A percentile compares a stretch with the other conserved stretches of the same genome.
These are phyloP conservation scores for Lentithecium fluviatile DNA, from an alignment of 495 filamentous ascomycete species.

Conservation along the genomic window DNA sequence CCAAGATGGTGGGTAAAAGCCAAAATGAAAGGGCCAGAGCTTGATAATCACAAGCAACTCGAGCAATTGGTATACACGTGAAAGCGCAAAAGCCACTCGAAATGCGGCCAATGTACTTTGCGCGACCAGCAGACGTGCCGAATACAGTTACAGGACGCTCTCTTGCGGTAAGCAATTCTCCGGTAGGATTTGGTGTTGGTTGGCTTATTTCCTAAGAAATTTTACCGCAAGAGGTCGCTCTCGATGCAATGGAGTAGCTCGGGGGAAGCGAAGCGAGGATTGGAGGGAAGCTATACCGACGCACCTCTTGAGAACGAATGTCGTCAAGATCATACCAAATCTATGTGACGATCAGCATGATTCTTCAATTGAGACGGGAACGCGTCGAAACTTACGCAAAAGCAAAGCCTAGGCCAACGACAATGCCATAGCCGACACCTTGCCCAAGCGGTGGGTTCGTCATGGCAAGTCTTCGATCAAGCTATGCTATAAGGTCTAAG, in stretches of 20 bases:
- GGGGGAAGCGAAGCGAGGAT: too few relatives aligned
- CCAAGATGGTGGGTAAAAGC: not conserved
- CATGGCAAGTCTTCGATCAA: slow-evolving; percentile 5
- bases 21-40: not conserved
- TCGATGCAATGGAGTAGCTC: too few relatives aligned
- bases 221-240: too few relatives aligned
- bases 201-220: too few relatives aligned
- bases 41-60: too few relatives aligned
- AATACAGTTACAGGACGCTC: too few relatives aligned
- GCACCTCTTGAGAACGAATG: slow-evolving; percentile 43
- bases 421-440: slow-evolving; percentile 41
- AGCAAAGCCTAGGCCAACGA: slow-evolving; percentile 42
- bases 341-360: slow-evolving; percentile 19
- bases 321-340: slow-evolving; percentile 43
- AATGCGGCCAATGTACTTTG: not conserved
- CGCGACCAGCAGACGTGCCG: too few relatives aligned
- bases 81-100: not conserved
- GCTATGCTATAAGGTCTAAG: not conserved
- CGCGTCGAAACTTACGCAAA: slow-evolving; percentile 37
- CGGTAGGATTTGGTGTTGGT: too few relatives aligned
- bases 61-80: too few relatives aligned
- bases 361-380: not conserved
- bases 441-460: slow-evolving; percentile 25
- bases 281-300: not conserved
- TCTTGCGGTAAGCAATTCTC: too few relatives aligned